phyloP scores from a whole-genome alignment of 2,329 filamentous ascomycete genomes.

The Nigrospora oryzae region DNA sequence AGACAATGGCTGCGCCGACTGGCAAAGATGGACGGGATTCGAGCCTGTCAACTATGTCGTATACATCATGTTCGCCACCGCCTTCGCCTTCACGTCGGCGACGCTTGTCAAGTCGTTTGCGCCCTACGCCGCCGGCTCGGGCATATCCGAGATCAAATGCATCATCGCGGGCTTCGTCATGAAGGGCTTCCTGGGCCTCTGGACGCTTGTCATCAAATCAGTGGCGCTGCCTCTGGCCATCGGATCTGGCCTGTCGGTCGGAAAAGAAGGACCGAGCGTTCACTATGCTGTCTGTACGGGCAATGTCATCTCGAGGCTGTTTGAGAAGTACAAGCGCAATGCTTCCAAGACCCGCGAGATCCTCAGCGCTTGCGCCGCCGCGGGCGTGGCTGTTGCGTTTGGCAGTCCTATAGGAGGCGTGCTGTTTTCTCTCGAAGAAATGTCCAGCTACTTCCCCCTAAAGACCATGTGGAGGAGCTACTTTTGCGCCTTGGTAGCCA shows the following conservation, averaged over 20 bases:
- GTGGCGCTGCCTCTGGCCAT: slow-evolving; percentile 86
- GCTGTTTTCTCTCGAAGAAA: slow-evolving; percentile 93
- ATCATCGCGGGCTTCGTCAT: slow-evolving; percentile 98
- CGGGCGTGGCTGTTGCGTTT: slow-evolving; percentile 93
- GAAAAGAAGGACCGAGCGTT: slow-evolving; percentile 97
- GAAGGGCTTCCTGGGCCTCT: slow-evolving; percentile 92
- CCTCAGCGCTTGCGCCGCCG: slow-evolving; percentile 85
- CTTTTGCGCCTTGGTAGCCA: slow-evolving; percentile 93
- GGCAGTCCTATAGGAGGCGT: slow-evolving; percentile 96
- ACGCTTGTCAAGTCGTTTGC: slow-evolving; percentile 84
- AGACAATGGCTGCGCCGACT: slow-evolving; percentile 79
- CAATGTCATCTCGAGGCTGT: slow-evolving; percentile 89
- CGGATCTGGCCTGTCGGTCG: slow-evolving; percentile 86
- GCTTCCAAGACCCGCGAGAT: slow-evolving; percentile 94
- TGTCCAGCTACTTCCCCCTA: slow-evolving; percentile 91
- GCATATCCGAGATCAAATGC: slow-evolving; percentile 98
- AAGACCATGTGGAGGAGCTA: slow-evolving; percentile 98
- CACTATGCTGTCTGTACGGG: slow-evolving; percentile 97
- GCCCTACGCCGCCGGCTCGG: slow-evolving; percentile 91
- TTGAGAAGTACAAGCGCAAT: slow-evolving; percentile 85
- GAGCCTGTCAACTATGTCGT: slow-evolving; percentile 74
- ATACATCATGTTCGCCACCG: slow-evolving; percentile 75
- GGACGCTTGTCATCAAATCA: slow-evolving; percentile 91
- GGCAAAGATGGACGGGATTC: slow-evolving; percentile 81
- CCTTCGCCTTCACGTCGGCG: slow-evolving; percentile 77